These are phyloP conservation scores for Yamadazyma ubonensis DNA, from an alignment of 805 yeast species.

Conservation along the genomic window DNA sequence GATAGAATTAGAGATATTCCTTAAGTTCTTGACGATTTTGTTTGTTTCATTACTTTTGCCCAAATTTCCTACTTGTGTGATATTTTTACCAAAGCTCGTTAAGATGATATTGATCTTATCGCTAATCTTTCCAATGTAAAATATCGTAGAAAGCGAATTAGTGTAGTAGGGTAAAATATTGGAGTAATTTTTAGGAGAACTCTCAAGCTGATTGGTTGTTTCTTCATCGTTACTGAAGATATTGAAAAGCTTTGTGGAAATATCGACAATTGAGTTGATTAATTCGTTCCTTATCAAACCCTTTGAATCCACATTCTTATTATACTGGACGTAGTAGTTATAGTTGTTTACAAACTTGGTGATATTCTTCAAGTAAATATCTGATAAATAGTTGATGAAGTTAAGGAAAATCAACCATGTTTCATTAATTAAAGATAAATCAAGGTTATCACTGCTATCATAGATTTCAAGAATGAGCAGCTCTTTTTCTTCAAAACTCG, in stretches of 20 bases:
- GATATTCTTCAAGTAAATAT: conserved; percentile 27
- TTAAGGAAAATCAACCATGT: conserved; percentile 43
- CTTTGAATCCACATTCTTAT: conserved; percentile 28
- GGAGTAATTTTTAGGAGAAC: conserved; percentile 34
- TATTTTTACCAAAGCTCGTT: conserved; percentile 30
- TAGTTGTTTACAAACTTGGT: conserved; percentile 39
- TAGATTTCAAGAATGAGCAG: conserved; percentile 30
- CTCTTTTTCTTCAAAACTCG: conserved; percentile 27
- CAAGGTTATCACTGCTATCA: conserved; percentile 39
- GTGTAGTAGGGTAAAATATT: conserved; percentile 40
- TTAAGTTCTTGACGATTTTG: conserved; percentile 32
- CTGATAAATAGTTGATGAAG: conserved; percentile 34
- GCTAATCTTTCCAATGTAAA: conserved; percentile 31
- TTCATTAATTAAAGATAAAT: conserved; percentile 41
- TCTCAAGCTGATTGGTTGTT: conserved; percentile 31
- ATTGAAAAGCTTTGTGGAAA: conserved; percentile 24
- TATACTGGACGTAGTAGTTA: conserved; percentile 28
- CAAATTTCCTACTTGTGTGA: conserved; percentile 33
- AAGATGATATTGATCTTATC: conserved; percentile 27
- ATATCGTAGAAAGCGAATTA: conserved; percentile 41
- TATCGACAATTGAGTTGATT: conserved; percentile 24
- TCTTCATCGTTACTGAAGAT: conserved; percentile 31
- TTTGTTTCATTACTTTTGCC: conserved; percentile 36
- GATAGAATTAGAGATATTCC: conserved; percentile 30
- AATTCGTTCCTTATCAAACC: conserved; percentile 28